phyloP scores from a whole-genome alignment of 306 rosid species.

The Glycine latifolia region DNA sequence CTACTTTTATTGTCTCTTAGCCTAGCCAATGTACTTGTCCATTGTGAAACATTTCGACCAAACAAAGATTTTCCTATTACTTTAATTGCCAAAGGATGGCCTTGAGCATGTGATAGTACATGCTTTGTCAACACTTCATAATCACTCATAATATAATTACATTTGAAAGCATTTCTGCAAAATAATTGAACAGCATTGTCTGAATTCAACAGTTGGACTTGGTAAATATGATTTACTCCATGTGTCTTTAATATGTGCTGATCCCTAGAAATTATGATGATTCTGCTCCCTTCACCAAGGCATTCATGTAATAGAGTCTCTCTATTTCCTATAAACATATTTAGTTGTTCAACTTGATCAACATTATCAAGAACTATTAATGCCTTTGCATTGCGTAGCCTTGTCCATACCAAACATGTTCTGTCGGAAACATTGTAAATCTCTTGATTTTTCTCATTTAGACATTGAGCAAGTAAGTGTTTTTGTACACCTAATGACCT shows the following conservation, averaged over 20 bases:
- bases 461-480: too few relatives aligned
- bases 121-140: not conserved
- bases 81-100: constrained; percentile 35
- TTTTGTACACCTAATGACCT: too few relatives aligned
- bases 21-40: constrained; percentile 20
- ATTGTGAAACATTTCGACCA: not conserved
- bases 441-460: not conserved
- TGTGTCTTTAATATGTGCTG: too few relatives aligned
- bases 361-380: not conserved
- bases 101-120: constrained; percentile 5
- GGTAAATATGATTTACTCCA: not conserved
- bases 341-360: not conserved
- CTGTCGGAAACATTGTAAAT: not conserved
- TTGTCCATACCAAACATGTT: not conserved
- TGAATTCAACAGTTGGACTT: not conserved
- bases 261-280: too few relatives aligned
- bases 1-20: not conserved
- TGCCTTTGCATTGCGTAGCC: too few relatives aligned
- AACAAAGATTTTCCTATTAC: constrained; percentile 26
- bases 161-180: constrained; percentile 16
- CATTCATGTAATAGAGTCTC: not conserved
- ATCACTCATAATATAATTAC: not conserved
- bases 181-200: not conserved
- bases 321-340: not conserved
- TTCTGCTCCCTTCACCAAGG: too few relatives aligned